These are phyloP conservation scores for Trichophyton schoenleinii DNA, from an alignment of 2,329 filamentous ascomycete species.

Conservation along the genomic window DNA sequence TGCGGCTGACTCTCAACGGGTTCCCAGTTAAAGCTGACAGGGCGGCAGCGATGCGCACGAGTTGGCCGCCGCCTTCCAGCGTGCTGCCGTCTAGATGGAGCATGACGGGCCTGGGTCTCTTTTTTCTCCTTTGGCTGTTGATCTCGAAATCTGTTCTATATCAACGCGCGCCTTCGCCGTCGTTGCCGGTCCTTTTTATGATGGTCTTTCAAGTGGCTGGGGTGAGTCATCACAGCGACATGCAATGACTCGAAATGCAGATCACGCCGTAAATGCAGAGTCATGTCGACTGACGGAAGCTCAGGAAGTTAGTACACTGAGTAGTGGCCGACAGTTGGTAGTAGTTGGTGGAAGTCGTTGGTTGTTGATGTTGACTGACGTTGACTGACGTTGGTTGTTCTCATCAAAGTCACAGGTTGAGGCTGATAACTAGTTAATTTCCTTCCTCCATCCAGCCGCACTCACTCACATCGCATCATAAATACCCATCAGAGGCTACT, in stretches of 20 bases:
- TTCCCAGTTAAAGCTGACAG: constrained; percentile 42
- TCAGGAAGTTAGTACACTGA: background rate
- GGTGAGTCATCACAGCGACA: background rate
- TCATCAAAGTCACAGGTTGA: no score
- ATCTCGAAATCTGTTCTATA: constrained; percentile 12
- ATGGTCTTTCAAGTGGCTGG: background rate
- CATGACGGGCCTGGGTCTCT: constrained; percentile 3
- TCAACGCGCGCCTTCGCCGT: constrained; percentile 15
- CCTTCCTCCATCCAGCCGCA: no score
- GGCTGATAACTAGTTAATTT: no score
- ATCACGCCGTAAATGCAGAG: background rate
- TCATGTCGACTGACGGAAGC: background rate
- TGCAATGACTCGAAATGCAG: background rate
- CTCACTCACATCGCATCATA: no score
- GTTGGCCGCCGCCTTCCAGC: constrained; percentile 51
- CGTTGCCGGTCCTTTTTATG: background rate
- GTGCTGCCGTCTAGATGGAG: constrained; percentile 42
- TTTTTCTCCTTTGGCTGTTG: constrained; percentile 4
- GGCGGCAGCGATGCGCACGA: constrained; percentile 45
- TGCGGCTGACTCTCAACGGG: constrained; percentile 40
- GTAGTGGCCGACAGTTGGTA: no score
- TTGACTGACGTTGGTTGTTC: no score
- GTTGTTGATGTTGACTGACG: no score
- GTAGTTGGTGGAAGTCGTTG: no score
- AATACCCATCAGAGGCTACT: no score